phyloP scores from a whole-genome alignment of 495 filamentous ascomycete species.

The Wilcoxina mikolae region DNA sequence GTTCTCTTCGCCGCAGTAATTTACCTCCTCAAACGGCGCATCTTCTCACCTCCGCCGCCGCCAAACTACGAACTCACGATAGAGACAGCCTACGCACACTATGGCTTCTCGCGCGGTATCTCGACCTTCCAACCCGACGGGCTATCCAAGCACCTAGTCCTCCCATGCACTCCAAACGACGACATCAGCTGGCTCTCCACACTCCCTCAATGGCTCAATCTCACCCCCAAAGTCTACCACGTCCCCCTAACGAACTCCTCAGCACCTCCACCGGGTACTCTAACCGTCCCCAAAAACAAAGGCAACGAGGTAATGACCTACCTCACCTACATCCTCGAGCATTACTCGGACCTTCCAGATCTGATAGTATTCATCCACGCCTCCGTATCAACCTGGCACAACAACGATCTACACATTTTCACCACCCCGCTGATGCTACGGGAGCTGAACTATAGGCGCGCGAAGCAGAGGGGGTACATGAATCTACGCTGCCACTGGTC shows the following conservation, averaged over 20 bases:
- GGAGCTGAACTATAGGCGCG: conserved; percentile 25
- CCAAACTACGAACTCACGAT: neutral
- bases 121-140: conserved; percentile 20
- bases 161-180: conserved; percentile 40
- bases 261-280: conserved; percentile 5
- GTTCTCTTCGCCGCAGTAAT: neutral
- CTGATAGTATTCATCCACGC: conserved; percentile 37
- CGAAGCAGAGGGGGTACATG: conserved; percentile 41
- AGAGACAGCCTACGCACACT: neutral
- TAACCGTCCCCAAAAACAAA: conserved; percentile 20
- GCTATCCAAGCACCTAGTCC: conserved; percentile 43
- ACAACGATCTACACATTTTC: conserved; percentile 33
- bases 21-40: neutral
- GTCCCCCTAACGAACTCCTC: conserved; percentile 10
- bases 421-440: conserved; percentile 22
- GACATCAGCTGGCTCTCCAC: conserved; percentile 41
- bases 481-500: conserved; percentile 48
- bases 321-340: conserved; percentile 40
- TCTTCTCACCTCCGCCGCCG: neutral
- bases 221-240: conserved; percentile 17
- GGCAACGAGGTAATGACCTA: conserved; percentile 50
- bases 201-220: conserved; percentile 14
- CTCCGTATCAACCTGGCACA: conserved; percentile 36
- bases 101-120: conserved; percentile 14
- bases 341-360: conserved; percentile 35